Conservation (phyloP, 169 alveolate genomes). For the Plasmodium chabaudi region DNA sequence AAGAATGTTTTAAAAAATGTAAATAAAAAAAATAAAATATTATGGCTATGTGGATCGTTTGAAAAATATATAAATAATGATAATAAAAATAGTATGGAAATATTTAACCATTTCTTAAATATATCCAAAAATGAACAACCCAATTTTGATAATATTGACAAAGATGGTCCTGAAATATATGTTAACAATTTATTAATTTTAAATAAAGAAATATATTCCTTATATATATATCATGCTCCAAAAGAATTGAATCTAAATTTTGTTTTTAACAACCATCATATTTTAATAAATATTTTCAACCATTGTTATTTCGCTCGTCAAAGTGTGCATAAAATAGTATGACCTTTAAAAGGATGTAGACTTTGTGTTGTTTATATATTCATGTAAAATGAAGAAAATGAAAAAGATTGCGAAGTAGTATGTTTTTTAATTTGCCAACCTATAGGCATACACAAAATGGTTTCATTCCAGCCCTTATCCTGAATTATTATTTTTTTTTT, state of each 20-base stretch:
- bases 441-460: no score
- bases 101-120: constrained; percentile 13
- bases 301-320: not conserved
- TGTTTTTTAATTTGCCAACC: no score
- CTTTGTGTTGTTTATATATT: no score
- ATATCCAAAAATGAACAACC: not conserved
- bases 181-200: constrained; percentile 40
- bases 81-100: constrained; percentile 16
- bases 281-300: constrained; percentile 25
- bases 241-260: constrained; percentile 18
- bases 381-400: no score
- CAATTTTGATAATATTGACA: not conserved
- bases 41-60: constrained; percentile 68
- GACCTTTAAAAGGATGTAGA: no score
- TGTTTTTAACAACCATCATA: constrained; percentile 11
- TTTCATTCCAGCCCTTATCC: no score
- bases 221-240: constrained; percentile 12
- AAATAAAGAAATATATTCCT: constrained; percentile 30
- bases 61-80: constrained; percentile 35
- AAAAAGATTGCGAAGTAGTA: no score
- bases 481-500: no score
- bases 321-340: no score
- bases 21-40: constrained; percentile 25
- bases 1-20: constrained; percentile 5
- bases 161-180: not conserved